Evolutionary conservation across 345 rosid species (phyloP), one percentile per base, ranked within the genome.

Genomic region (Litchi chinensis): DNA sequence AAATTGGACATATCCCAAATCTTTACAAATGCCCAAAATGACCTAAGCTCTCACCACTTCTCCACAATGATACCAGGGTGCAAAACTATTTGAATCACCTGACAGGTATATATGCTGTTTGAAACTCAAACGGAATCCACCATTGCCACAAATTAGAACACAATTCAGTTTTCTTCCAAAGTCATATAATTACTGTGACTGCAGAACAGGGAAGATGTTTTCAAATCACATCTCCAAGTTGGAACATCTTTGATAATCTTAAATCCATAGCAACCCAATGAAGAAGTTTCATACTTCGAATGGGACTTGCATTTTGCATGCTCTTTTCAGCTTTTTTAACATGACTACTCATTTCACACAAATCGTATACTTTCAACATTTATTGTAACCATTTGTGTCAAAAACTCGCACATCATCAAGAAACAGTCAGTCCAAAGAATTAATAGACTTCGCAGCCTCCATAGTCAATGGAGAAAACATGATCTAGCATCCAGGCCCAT

Each of bases 401-500:
- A 10, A 59, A 68, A 54, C 73, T 39, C n/a, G 52, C 54, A 32
- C 56, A 56, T 39, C 52, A 15, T 52, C 37, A 48, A 39, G 1
- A 26, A 50, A 24, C 1, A 22, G 56, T 74, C 40, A 63, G 10
- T 44, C 70, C 56, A 22, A 74, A 62, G 16, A 44, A 74, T 18
- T 46, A 52, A 60, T n/a, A 24, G 13, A 32, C 11, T 24, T 44
- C 48, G 54, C 57, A 50, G 77, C 69, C 28, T 70, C 79, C 74
- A 64, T 52, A 65, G 56, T 50, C 59, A 71, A n/a, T 44, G 16
- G 74, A 10, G 32, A 48, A 70, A 26, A 22, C n/a, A 79, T 24
- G 57, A 24, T 82, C 76, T 75, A 43, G 16, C 74, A 75, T 79
- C 73, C 57, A 76, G 44, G 75, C 65, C 54, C 32, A 32, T 8